phyloP scores from a whole-genome alignment of 2,329 filamentous ascomycete species.

The Talaromyces marneffei region DNA sequence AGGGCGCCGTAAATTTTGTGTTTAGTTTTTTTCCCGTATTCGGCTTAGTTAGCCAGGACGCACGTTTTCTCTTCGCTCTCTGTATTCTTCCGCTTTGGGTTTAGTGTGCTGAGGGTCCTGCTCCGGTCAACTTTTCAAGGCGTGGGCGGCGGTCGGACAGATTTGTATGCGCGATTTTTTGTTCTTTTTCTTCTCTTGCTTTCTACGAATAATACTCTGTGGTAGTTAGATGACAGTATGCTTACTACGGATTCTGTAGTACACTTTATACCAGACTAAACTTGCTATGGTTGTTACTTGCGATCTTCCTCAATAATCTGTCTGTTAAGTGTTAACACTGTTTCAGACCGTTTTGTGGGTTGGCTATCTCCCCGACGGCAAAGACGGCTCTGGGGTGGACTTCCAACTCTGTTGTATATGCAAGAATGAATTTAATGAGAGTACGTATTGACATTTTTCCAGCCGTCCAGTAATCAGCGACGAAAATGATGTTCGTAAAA shows the following conservation, averaged over 20 bases:
- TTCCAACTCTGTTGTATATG: no score
- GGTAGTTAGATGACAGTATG: neutral
- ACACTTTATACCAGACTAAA: neutral
- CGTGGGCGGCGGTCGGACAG: slow-evolving; percentile 12
- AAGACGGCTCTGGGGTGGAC: neutral
- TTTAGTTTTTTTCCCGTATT: neutral
- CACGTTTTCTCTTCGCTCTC: neutral
- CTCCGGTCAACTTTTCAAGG: neutral
- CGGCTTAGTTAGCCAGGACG: neutral
- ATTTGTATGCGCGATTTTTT: slow-evolving; percentile 16
- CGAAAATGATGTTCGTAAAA: neutral
- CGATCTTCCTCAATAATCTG: neutral
- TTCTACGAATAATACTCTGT: neutral
- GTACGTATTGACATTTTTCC: no score
- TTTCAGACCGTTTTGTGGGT: neutral
- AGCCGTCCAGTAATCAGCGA: neutral
- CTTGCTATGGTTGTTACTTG: neutral
- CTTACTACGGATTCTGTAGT: neutral
- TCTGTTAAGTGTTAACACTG: no score
- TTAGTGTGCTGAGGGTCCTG: neutral
- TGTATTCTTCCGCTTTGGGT: neutral
- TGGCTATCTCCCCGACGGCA: slow-evolving; percentile 3
- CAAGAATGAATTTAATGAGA: no score
- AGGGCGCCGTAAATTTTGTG: neutral
- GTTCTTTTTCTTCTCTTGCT: neutral